Evolutionary conservation across 257 asterid genomes (phyloP).

Genomic region (Nicotiana tabacum): DNA sequence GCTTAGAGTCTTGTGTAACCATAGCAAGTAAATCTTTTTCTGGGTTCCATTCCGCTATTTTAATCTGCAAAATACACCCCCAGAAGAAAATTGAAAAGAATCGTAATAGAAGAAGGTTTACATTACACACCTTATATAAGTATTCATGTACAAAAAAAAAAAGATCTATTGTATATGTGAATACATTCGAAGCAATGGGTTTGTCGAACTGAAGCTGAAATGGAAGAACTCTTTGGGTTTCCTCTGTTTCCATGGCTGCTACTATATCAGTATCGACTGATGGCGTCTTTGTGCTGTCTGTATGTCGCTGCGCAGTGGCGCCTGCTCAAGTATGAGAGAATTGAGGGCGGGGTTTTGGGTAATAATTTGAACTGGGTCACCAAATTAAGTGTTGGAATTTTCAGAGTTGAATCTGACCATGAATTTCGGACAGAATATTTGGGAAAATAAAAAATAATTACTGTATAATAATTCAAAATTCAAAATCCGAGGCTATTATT

Average conservation of each 20-base stretch:
- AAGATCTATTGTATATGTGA: constrained; percentile 35
- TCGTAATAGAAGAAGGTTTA: not conserved
- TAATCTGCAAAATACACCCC: constrained; percentile 40
- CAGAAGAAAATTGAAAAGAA: constrained; percentile 11
- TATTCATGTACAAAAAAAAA: not conserved
- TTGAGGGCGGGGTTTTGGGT: not conserved
- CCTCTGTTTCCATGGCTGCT: constrained; percentile 51
- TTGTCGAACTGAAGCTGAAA: constrained; percentile 96
- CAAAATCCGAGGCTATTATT: too few species aligned
- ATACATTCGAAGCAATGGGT: constrained; percentile 49
- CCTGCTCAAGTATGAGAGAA: not conserved
- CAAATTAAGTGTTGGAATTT: not conserved
- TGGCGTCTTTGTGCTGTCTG: too few species aligned
- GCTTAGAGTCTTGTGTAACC: constrained; percentile 88
- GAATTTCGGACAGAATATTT: too few species aligned
- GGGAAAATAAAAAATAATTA: too few species aligned
- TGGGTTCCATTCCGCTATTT: constrained; percentile 97
- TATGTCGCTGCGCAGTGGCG: not conserved
- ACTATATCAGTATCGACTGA: not conserved
- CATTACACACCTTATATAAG: not conserved
- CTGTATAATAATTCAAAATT: too few species aligned
- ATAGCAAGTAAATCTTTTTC: constrained; percentile 92
- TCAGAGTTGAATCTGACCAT: too few species aligned
- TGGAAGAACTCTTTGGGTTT: constrained; percentile 46
- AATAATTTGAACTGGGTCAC: not conserved